A percentile compares a stretch with the other conserved stretches of the same genome.
phyloP scores from a whole-genome alignment of 1,139 yeast genomes.

The Casaregolazyma suthepensis region DNA sequence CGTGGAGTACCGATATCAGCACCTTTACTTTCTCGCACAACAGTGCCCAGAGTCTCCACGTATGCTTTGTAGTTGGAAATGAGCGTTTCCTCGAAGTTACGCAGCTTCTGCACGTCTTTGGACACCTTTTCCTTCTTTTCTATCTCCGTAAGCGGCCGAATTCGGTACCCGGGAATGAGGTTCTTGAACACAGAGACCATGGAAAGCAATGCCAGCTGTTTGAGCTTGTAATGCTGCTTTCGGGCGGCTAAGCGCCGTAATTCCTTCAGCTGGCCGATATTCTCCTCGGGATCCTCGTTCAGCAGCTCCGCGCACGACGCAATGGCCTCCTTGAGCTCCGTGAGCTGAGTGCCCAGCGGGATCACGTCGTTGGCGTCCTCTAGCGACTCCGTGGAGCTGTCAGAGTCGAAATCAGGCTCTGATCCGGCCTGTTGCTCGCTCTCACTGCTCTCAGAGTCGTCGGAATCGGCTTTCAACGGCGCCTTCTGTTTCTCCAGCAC shows the following conservation, averaged over 20 bases:
- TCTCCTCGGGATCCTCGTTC: slow-evolving; percentile 88
- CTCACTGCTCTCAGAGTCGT: slow-evolving; percentile 23
- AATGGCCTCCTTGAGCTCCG: slow-evolving; percentile 69
- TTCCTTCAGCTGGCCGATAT: slow-evolving; percentile 59
- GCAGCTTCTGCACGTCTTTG: slow-evolving; percentile 67
- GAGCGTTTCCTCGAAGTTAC: slow-evolving; percentile 74
- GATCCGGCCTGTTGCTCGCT: slow-evolving; percentile 27
- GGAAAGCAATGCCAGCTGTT: slow-evolving; percentile 71
- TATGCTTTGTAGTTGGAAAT: slow-evolving; percentile 67
- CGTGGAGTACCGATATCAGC: slow-evolving; percentile 33
- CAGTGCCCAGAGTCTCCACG: slow-evolving; percentile 46
- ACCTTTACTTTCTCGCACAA: slow-evolving; percentile 12
- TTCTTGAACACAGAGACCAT: slow-evolving; percentile 79
- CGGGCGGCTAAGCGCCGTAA: slow-evolving; percentile 60
- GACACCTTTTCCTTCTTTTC: slow-evolving; percentile 80
- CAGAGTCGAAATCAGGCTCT: slow-evolving; percentile 15
- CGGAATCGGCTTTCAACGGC: slow-evolving; percentile 20
- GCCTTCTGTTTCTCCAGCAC: slow-evolving; percentile 35
- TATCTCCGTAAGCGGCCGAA: slow-evolving; percentile 71
- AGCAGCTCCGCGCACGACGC: slow-evolving; percentile 74
- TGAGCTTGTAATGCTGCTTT: slow-evolving; percentile 60
- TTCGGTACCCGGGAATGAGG: slow-evolving; percentile 81
- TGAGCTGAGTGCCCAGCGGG: slow-evolving; percentile 37
- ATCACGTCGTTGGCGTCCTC: slow-evolving; percentile 43
- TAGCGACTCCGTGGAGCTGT: slow-evolving; percentile 38